Evolutionary conservation across 2,329 filamentous ascomycete genomes (phyloP).

Genomic region (Penicillium sp.): DNA sequence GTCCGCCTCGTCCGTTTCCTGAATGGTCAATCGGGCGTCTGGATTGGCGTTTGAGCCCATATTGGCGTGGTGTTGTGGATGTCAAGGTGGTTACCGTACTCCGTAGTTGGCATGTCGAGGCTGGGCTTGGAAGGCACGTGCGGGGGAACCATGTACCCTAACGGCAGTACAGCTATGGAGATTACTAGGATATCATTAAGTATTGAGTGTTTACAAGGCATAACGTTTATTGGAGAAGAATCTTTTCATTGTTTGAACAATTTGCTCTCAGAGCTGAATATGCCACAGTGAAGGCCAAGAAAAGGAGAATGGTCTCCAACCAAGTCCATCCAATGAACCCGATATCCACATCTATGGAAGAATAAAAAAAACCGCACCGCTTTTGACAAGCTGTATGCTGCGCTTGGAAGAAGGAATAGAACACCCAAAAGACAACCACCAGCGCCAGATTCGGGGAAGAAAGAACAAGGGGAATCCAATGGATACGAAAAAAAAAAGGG

Average conservation of each 20-base stretch:
- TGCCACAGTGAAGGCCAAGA: conserved; percentile 23
- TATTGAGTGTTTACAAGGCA: not conserved
- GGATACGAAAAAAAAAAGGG: conserved; percentile 11
- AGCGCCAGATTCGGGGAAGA: conserved; percentile 38
- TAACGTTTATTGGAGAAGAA: not conserved
- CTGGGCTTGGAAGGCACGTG: conserved; percentile 22
- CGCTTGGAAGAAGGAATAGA: conserved; percentile 24
- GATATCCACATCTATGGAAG: conserved; percentile 27
- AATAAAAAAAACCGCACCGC: conserved; percentile 17
- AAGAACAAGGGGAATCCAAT: conserved; percentile 20
- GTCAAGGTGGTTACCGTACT: not conserved
- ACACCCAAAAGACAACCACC: conserved; percentile 40
- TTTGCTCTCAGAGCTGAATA: conserved; percentile 33
- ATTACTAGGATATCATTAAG: not conserved
- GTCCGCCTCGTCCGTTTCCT: conserved; percentile 57
- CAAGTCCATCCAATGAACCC: conserved; percentile 7
- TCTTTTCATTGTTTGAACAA: conserved; percentile 14
- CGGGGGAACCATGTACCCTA: conserved; percentile 16
- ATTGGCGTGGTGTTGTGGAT: conserved; percentile 8
- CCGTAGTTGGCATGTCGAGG: conserved; percentile 4
- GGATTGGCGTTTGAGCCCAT: conserved; percentile 9
- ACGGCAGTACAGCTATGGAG: not conserved
- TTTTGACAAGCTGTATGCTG: conserved; percentile 27
- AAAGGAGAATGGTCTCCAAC: conserved; percentile 18
- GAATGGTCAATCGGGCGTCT: conserved; percentile 34